Evolutionary conservation across 2,329 filamentous ascomycete species (phyloP).

Genomic region (Pyrenophora teres): DNA sequence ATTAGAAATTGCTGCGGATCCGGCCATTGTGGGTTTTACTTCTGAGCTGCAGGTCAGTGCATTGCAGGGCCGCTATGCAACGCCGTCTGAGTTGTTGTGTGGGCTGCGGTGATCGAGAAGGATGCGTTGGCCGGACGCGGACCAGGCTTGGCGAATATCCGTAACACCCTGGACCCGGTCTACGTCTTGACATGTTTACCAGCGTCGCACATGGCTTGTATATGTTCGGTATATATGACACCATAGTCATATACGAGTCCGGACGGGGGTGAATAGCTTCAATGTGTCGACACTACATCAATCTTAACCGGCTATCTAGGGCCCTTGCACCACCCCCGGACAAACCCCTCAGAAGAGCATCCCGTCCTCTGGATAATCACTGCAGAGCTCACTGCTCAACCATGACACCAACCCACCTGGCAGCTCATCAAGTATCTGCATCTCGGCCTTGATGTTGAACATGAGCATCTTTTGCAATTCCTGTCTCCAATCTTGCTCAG

Average conservation of each 20-base stretch:
- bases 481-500: constrained; percentile 50
- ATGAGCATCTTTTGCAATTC: constrained; percentile 76
- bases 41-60: constrained; percentile 47
- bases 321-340: too few relatives aligned
- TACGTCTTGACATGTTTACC: constrained; percentile 22
- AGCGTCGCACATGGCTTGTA: constrained; percentile 13
- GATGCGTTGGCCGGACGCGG: constrained; percentile 38
- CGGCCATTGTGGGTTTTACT: constrained; percentile 40
- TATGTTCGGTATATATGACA: too few relatives aligned
- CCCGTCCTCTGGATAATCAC: constrained; percentile 26
- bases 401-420: constrained; percentile 40
- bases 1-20: constrained; percentile 32
- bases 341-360: constrained; percentile 30
- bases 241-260: too few relatives aligned
- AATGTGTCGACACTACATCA: too few relatives aligned
- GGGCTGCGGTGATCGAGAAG: constrained; percentile 42
- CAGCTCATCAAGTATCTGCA: constrained; percentile 67
- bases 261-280: not conserved
- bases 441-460: constrained; percentile 76
- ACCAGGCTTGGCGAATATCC: constrained; percentile 28
- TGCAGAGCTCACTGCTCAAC: constrained; percentile 30
- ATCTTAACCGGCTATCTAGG: too few relatives aligned
- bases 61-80: constrained; percentile 45
- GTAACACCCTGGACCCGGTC: constrained; percentile 24
- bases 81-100: constrained; percentile 40